Evolutionary conservation across 2,329 filamentous ascomycete genomes (phyloP).

Genomic region (Penicillium sp.): DNA sequence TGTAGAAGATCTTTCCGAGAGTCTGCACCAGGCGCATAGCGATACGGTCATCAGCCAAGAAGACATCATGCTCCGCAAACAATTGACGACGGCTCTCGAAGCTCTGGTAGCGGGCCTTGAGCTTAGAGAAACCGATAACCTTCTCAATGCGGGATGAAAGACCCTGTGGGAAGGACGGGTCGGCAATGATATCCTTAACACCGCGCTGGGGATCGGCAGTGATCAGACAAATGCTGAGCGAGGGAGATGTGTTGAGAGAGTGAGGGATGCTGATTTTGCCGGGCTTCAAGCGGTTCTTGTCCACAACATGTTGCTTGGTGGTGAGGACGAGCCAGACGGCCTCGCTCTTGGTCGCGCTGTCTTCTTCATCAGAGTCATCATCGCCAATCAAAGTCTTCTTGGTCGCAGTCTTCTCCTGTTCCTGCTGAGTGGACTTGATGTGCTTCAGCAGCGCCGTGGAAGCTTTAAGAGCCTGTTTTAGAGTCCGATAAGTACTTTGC

Average conservation of each 20-base stretch:
- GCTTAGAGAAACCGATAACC: constrained; percentile 78
- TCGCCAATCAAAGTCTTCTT: constrained; percentile 57
- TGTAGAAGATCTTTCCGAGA: constrained; percentile 92
- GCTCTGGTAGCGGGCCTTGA: constrained; percentile 84
- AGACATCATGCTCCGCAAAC: constrained; percentile 82
- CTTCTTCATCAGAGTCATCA: constrained; percentile 47
- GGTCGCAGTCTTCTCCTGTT: constrained; percentile 49
- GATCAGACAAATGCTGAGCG: constrained; percentile 77
- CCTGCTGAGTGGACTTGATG: constrained; percentile 52
- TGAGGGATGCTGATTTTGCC: constrained; percentile 78
- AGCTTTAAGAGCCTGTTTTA: constrained; percentile 55
- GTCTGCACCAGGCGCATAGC: constrained; percentile 67
- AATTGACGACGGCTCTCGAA: constrained; percentile 87
- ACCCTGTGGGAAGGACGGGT: constrained; percentile 66
- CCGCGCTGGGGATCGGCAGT: constrained; percentile 77
- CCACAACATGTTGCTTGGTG: constrained; percentile 66
- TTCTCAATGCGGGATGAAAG: constrained; percentile 68
- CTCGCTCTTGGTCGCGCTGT: constrained; percentile 47
- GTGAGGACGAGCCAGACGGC: constrained; percentile 62
- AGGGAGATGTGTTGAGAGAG: constrained; percentile 66
- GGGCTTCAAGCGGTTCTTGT: constrained; percentile 78
- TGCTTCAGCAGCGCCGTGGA: constrained; percentile 59
- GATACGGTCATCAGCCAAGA: constrained; percentile 88
- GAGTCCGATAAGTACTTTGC: constrained; percentile 18
- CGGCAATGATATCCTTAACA: constrained; percentile 84